A percentile compares a stretch with the other conserved stretches of the same genome.
phyloP scores from a whole-genome alignment of 139 green algal genomes.

The Asterochloris sp. region DNA sequence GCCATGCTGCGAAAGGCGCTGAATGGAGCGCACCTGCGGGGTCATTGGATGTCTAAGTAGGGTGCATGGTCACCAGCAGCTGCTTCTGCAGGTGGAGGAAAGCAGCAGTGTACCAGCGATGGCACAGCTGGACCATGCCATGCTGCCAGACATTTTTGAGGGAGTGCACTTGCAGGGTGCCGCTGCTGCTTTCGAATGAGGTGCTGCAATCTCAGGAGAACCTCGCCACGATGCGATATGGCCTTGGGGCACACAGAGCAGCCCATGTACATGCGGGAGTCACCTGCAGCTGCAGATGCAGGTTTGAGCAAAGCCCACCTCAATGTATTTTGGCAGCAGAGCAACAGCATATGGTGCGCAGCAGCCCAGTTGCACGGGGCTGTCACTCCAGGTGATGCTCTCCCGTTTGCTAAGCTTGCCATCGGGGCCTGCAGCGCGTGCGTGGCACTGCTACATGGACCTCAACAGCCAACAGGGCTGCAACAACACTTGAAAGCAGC shows the following conservation, averaged over 20 bases:
- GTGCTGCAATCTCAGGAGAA: background rate
- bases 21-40: slow-evolving; percentile 6
- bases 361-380: slow-evolving; percentile 36
- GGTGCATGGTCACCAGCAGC: background rate
- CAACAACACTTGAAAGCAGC: no score
- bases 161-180: background rate
- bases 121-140: background rate
- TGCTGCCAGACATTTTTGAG: no score
- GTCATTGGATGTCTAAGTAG: background rate
- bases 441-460: background rate
- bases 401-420: slow-evolving; percentile 27
- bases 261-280: background rate
- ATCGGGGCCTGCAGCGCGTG: slow-evolving; percentile 10
- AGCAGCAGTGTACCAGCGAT: background rate
- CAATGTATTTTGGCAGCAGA: slow-evolving; percentile 39
- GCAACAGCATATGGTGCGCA: slow-evolving; percentile 50
- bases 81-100: background rate
- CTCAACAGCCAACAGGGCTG: no score
- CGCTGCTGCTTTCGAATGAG: background rate
- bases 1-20: slow-evolving; percentile 19
- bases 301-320: slow-evolving; percentile 32
- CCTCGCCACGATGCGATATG: background rate
- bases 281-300: background rate
- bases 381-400: slow-evolving; percentile 43
- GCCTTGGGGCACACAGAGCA: background rate